Base-by-base conservation (phyloP, 1,284 basidiomycete genomes). In the Gomphus bonarii region DNA sequence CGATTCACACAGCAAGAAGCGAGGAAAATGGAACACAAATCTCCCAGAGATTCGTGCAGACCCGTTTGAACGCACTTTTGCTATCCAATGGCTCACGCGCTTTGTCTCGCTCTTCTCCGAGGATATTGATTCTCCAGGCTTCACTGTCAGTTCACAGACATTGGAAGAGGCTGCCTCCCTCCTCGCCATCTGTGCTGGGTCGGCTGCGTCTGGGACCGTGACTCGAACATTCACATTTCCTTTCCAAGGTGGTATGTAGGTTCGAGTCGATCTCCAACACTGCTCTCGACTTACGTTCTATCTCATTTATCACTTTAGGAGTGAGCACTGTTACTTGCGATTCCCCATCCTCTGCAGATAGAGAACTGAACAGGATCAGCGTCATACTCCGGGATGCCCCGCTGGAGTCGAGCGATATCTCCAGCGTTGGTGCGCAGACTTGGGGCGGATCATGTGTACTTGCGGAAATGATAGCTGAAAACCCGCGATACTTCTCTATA, bases 391-490 rank as follows among this genome's bases (percentile, higher is more conserved):
- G 77, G 57, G 91, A 95, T 65, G 79, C 84, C 2, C 82, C 89
- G 0, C 73, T 93, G 49, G 79, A 83, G 36, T 84, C 87, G 55
- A 70, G 74, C n/a, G 86, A 93, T 65, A 86, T 85, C 62, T 73
- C 78, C 3, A 84, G 80, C 54, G 85, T 94, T 18, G 93, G 92
- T 6, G 85, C 91, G 18, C 91, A 95, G 69, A 95, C 92, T 0
- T 95, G 92, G 93, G 92, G 91, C 1, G 81, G 83, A 4, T 87
- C 90, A 0, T 91, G 88, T 62, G 80, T 95, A 4, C 76, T 95
- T 43, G 82, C 90, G 0, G 84, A 92, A 64, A 78, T 85, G 70
- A 80, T 95, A 54, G 78, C 80, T 1, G 75, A 82, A 20, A 66
- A 75, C 28, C 88, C 89, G 0, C 65, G 59, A 1, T 62, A 63